Percentiles rank a stretch among this genome's conserved stretches.
phyloP scores from a whole-genome alignment of 1,139 yeast genomes.

The Zygosaccharomyces pseudobailii region DNA sequence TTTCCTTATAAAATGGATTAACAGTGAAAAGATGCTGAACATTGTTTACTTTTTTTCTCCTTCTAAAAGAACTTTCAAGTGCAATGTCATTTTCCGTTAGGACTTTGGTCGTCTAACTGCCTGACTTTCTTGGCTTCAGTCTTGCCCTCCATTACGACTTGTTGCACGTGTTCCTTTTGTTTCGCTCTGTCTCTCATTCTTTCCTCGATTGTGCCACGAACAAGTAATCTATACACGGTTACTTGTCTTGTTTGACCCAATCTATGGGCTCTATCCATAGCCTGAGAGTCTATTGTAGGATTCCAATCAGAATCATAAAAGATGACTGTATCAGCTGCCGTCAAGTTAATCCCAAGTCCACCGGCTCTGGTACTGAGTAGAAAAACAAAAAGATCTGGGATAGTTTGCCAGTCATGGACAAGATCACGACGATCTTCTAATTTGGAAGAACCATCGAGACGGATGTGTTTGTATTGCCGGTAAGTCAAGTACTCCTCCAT shows the following conservation, averaged over 20 bases:
- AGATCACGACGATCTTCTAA: conserved; percentile 93
- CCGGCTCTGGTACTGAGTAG: conserved; percentile 97
- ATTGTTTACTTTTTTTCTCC: neutral
- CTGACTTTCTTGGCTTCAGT: conserved; percentile 37
- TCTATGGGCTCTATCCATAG: conserved; percentile 99
- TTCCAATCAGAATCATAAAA: conserved; percentile 99
- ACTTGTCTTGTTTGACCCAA: conserved; percentile 97
- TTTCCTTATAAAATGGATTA: too few relatives aligned
- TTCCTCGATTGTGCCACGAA: conserved; percentile 93
- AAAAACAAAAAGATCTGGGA: conserved; percentile 89
- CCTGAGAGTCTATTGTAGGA: conserved; percentile 98
- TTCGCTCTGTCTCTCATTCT: conserved; percentile 98
- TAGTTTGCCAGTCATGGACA: conserved; percentile 98
- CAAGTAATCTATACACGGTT: conserved; percentile 87
- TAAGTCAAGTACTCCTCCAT: conserved; percentile 95
- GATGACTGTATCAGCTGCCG: conserved; percentile 97
- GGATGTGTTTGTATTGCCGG: conserved; percentile 83
- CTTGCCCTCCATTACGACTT: conserved; percentile 97
- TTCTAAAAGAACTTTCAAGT: neutral
- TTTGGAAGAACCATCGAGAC: conserved; percentile 94
- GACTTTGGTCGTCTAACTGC: conserved; percentile 15
- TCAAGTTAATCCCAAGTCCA: conserved; percentile 94
- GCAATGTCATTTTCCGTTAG: neutral
- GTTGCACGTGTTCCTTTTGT: conserved; percentile 97
- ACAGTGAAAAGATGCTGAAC: too few relatives aligned